Evolutionary conservation across 331 rosid species (phyloP).

Genomic region (Acacia concinna): DNA sequence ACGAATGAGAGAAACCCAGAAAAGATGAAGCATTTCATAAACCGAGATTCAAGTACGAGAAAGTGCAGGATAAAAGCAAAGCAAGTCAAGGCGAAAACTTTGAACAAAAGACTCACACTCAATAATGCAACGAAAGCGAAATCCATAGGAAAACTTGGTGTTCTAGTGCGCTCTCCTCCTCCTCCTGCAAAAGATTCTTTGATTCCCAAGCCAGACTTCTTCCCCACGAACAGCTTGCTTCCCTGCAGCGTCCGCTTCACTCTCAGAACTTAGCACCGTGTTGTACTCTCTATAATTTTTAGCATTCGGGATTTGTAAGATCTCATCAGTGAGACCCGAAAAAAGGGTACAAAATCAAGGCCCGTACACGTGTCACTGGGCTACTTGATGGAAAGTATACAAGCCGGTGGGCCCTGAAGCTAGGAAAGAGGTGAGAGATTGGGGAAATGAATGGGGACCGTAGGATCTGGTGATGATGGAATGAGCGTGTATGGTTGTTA

Average conservation of each 20-base stretch:
- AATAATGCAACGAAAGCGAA: conserved; percentile 49
- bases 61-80: conserved; percentile 27
- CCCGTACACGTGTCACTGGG: conserved; percentile 21
- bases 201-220: conserved; percentile 39
- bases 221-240: conserved; percentile 15
- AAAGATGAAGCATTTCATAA: conserved; percentile 40
- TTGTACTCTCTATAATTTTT: conserved; percentile 16
- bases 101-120: conserved; percentile 44
- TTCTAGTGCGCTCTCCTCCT: conserved; percentile 8
- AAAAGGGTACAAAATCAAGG: not conserved
- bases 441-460: conserved; percentile 11
- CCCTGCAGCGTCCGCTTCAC: conserved; percentile 32
- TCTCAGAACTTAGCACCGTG: conserved; percentile 20
- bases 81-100: conserved; percentile 33
- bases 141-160: conserved; percentile 47
- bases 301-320: conserved; percentile 20
- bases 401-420: not conserved
- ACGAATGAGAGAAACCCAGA: conserved; percentile 34
- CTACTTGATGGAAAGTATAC: not conserved
- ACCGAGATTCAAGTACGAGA: conserved; percentile 55
- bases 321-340: not conserved
- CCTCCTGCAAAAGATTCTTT: conserved; percentile 47
- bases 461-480: not conserved
- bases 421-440: not conserved
- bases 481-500: not conserved